Evolutionary conservation across 768 basidiomycete genomes (phyloP), one percentile per base, ranked within the genome.

Genomic region (Mycena filopes): DNA sequence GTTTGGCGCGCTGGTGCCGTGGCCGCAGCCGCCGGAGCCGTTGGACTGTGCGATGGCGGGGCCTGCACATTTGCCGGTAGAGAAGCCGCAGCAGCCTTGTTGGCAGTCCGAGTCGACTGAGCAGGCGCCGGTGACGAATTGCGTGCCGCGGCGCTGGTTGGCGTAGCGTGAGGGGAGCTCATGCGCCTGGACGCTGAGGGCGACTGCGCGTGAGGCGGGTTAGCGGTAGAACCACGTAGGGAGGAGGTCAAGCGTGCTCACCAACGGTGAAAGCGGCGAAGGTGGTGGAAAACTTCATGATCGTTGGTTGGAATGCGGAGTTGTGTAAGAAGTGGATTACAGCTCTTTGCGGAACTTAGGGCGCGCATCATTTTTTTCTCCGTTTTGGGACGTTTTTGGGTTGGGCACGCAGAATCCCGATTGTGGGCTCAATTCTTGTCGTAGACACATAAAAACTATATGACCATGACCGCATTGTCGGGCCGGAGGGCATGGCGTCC

Each of bases 21-120:
- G 56, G 13, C 71, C 71, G 60, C 71, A 72, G 13, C 71, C 71
- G 48, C 71, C 71, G 25, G 41, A 36, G 38, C 63, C 71, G 40
- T 60, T 59, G 56, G 63, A 65, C 53, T 71, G 71, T 3, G 71
- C 70, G 53, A 72, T 55, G 48, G 63, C 64, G 9, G 70, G 53
- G 38, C 70, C 71, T 10, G 71, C 71, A 49, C 71, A 72, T 50
- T 72, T 72, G 56, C 71, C 71, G 42, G 45, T 48, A 33, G 33
- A 54, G 71, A 72, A 72, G 29, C 55, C 71, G 49, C 70, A 72
- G 65, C 71, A 72, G 47, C 65, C 69, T 46, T 46, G 69, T 47
- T 45, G 69, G 61, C 71, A 72, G 41, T 72, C 69, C 3, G 61
- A 56, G 67, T 72, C 71, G 20, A n/a, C 7, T 12, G 28, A 15